phyloP scores from a whole-genome alignment of 371 early-diverging fungal genomes.

The Massospora cicadina region DNA sequence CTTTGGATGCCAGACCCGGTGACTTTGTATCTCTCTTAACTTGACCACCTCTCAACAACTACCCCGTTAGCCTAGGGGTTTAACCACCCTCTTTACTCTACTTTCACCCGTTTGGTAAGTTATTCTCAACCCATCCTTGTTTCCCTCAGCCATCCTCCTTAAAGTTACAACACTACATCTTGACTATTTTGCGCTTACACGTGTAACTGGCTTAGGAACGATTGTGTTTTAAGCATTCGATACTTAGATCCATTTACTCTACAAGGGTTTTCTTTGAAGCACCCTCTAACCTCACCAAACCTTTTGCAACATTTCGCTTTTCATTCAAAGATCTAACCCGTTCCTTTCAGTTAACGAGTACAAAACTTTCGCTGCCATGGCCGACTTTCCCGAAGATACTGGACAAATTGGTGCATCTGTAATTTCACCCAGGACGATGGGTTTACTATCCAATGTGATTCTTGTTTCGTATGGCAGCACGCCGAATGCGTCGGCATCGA shows the following conservation, averaged over 20 bases:
- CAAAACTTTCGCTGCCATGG: slow-evolving; percentile 10
- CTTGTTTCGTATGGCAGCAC: slow-evolving; percentile 91
- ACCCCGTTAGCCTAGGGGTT: too few species aligned
- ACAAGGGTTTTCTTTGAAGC: not conserved
- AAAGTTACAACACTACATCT: not conserved
- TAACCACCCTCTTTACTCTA: not conserved
- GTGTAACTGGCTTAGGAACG: not conserved
- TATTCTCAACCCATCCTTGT: not conserved
- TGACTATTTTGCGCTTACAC: not conserved
- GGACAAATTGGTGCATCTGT: slow-evolving; percentile 92
- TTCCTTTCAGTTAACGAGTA: not conserved
- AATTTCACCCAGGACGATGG: slow-evolving; percentile 90
- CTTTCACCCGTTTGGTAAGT: not conserved
- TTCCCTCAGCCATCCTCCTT: not conserved
- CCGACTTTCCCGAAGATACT: slow-evolving; percentile 38
- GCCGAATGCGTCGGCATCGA: slow-evolving; percentile 59
- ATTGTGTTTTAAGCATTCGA: not conserved
- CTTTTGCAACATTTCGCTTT: not conserved
- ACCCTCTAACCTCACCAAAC: not conserved
- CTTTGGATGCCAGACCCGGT: not conserved
- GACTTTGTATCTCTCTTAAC: not conserved
- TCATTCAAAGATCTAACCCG: not conserved
- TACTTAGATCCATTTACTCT: not conserved
- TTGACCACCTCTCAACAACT: too few species aligned
- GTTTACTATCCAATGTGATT: slow-evolving; percentile 92